Conservation (phyloP, 2,329 filamentous ascomycete genomes). For the Pseudogymnoascus sp. region DNA sequence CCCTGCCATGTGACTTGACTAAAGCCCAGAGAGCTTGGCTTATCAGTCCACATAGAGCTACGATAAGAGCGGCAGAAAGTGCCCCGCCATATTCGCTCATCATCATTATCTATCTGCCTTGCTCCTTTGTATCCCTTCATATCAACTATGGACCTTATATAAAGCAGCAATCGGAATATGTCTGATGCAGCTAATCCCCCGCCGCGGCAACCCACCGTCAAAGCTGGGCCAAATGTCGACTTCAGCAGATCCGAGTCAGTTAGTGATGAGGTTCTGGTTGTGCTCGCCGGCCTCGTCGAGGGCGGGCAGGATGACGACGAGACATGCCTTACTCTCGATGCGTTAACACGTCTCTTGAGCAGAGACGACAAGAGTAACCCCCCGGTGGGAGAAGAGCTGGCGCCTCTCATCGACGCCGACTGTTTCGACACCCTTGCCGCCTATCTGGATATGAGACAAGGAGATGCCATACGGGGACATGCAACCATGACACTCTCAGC, state of each 20-base stretch:
- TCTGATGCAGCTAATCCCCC: background rate
- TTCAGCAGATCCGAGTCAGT: slow-evolving; percentile 45
- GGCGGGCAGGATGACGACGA: slow-evolving; percentile 76
- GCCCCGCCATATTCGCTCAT: slow-evolving; percentile 7
- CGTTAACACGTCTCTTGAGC: slow-evolving; percentile 51
- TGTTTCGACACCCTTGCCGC: slow-evolving; percentile 79
- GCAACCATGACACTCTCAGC: slow-evolving; percentile 76
- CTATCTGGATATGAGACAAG: slow-evolving; percentile 76
- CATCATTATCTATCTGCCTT: background rate
- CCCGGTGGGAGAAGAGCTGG: slow-evolving; percentile 39
- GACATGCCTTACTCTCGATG: slow-evolving; percentile 51
- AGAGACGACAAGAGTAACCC: slow-evolving; percentile 36
- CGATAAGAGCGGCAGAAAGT: slow-evolving; percentile 7
- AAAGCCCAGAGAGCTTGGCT: slow-evolving; percentile 1
- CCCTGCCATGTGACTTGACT: background rate
- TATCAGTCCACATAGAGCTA: background rate
- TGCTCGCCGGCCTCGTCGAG: slow-evolving; percentile 84
- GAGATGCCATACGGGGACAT: slow-evolving; percentile 66
- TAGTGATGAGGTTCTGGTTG: slow-evolving; percentile 37
- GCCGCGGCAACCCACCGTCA: background rate
- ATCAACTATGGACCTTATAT: slow-evolving; percentile 4
- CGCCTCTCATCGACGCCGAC: slow-evolving; percentile 60
- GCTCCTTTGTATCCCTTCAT: background rate
- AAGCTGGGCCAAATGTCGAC: slow-evolving; percentile 17
- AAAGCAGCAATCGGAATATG: slow-evolving; percentile 7